Conservation (phyloP, 2,329 filamentous ascomycete species). For the Incumbomyces delicatus region DNA sequence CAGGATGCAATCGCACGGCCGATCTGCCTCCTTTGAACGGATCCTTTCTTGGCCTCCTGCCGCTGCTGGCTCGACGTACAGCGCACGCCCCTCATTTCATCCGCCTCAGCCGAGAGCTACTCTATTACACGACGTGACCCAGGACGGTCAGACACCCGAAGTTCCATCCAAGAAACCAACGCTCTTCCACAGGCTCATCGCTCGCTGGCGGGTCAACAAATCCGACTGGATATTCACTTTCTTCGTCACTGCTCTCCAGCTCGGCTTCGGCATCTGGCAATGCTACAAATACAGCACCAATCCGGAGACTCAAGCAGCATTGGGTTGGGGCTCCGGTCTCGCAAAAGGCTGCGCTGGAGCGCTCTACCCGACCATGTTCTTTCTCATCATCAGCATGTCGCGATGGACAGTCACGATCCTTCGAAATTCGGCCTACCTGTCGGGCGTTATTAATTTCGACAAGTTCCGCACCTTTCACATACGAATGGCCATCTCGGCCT, state of each 20-base stretch:
- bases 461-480: slow-evolving; percentile 2
- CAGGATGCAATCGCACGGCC: background rate
- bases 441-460: slow-evolving; percentile 3
- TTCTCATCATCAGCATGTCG: slow-evolving; percentile 5
- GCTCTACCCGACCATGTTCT: slow-evolving; percentile 4
- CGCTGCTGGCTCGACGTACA: background rate
- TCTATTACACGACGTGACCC: background rate
- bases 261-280: slow-evolving; percentile 4
- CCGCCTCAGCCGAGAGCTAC: background rate
- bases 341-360: slow-evolving; percentile 1
- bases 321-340: slow-evolving; percentile 1
- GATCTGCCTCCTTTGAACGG: background rate
- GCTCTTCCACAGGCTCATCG: background rate
- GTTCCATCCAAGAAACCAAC: background rate
- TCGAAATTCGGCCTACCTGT: slow-evolving; percentile 1
- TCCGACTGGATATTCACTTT: slow-evolving; percentile 1
- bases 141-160: background rate
- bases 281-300: slow-evolving; percentile 6
- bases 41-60: background rate
- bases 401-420: slow-evolving; percentile 2
- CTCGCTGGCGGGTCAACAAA: background rate
- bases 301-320: background rate
- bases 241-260: background rate
- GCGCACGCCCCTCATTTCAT: background rate
- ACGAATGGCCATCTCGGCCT: slow-evolving; percentile 1